Evolutionary conservation across 805 yeast species (phyloP).

Genomic region (Scheffersomyces spartinae): DNA sequence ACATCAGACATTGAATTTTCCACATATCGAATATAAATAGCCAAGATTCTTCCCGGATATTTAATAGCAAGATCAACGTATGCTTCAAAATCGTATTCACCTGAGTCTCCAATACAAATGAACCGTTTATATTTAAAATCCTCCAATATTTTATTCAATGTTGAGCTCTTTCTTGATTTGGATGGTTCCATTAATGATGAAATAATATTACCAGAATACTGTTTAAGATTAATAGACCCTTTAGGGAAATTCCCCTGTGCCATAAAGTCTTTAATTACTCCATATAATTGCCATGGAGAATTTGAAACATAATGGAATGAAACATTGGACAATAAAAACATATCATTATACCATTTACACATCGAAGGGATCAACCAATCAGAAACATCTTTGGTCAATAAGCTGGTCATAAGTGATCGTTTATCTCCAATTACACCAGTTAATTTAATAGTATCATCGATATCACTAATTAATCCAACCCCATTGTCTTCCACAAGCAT

Average conservation of each 20-base stretch:
- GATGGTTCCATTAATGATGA: slow-evolving; percentile 82
- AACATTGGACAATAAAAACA: slow-evolving; percentile 33
- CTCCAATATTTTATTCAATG: slow-evolving; percentile 47
- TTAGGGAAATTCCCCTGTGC: slow-evolving; percentile 46
- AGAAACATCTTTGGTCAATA: slow-evolving; percentile 52
- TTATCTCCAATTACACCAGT: slow-evolving; percentile 90
- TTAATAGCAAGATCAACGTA: slow-evolving; percentile 56
- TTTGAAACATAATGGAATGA: slow-evolving; percentile 91
- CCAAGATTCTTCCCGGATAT: slow-evolving; percentile 54
- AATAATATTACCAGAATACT: slow-evolving; percentile 73
- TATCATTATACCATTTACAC: slow-evolving; percentile 54
- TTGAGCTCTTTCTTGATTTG: slow-evolving; percentile 62
- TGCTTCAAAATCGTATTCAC: slow-evolving; percentile 91
- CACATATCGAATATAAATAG: slow-evolving; percentile 75
- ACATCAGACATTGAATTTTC: slow-evolving; percentile 52
- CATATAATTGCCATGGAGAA: slow-evolving; percentile 84
- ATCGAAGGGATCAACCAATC: slow-evolving; percentile 71
- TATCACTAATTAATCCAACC: slow-evolving; percentile 72
- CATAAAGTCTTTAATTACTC: slow-evolving; percentile 47
- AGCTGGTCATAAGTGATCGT: slow-evolving; percentile 68
- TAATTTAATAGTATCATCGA: slow-evolving; percentile 86
- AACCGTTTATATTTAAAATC: slow-evolving; percentile 76
- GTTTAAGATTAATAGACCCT: slow-evolving; percentile 82
- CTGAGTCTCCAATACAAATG: slow-evolving; percentile 87
- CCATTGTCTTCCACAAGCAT: slow-evolving; percentile 36